phyloP scores from a whole-genome alignment of 306 rosid genomes.

The Corylus americana region DNA sequence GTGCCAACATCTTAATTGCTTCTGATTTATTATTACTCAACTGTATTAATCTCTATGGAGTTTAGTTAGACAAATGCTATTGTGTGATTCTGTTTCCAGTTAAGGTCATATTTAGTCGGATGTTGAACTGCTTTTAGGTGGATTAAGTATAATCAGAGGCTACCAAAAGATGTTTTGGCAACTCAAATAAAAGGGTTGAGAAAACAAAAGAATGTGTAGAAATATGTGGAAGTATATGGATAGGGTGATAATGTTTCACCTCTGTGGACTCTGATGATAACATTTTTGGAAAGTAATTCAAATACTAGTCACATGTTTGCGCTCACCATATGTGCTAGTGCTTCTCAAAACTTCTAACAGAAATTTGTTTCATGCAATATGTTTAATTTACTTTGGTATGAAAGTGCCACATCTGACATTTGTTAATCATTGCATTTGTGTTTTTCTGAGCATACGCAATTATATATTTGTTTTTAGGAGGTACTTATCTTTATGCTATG shows the following conservation, averaged over 20 bases:
- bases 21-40: background rate
- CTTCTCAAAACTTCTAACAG: background rate
- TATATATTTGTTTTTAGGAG: constrained; percentile 21
- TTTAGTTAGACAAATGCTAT: background rate
- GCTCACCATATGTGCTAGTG: background rate
- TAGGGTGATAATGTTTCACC: background rate
- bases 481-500: constrained; percentile 62
- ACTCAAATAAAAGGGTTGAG: too few species aligned
- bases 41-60: background rate
- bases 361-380: background rate
- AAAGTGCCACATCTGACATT: background rate
- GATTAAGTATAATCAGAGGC: too few species aligned
- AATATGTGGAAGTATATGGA: too few species aligned
- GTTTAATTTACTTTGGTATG: background rate
- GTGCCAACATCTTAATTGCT: background rate
- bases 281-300: background rate
- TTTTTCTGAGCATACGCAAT: constrained; percentile 6
- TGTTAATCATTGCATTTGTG: background rate
- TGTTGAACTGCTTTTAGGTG: too few species aligned
- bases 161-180: too few species aligned
- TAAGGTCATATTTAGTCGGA: background rate
- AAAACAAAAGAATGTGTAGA: too few species aligned
- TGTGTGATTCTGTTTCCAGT: background rate
- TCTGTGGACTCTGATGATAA: background rate
- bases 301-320: background rate